phyloP scores from a whole-genome alignment of 2,329 filamentous ascomycete species.

The Exophiala oligosperma region DNA sequence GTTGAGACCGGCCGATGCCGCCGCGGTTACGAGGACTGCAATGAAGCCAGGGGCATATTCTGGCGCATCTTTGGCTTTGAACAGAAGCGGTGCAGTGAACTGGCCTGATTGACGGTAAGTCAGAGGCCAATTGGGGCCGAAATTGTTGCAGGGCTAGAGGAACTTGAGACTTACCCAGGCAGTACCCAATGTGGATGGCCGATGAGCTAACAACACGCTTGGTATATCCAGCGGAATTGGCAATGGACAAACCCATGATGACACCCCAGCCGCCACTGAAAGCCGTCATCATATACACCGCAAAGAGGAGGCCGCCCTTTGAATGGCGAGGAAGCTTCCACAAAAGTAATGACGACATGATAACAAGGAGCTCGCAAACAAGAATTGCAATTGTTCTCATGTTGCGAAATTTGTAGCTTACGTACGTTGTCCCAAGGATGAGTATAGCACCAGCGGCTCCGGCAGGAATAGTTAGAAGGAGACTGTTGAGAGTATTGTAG shows the following conservation, averaged over 20 bases:
- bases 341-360: conserved; percentile 44
- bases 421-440: conserved; percentile 41
- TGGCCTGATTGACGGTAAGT: conserved; percentile 37
- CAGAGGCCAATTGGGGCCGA: conserved; percentile 39
- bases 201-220: conserved; percentile 26
- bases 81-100: neutral
- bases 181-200: conserved; percentile 25
- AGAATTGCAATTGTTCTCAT: conserved; percentile 42
- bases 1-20: conserved; percentile 31
- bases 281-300: conserved; percentile 49
- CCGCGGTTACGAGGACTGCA: conserved; percentile 31
- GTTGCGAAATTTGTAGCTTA: conserved; percentile 40
- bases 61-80: conserved; percentile 32
- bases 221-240: conserved; percentile 28
- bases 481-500: conserved; percentile 62
- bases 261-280: conserved; percentile 51
- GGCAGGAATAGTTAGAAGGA: conserved; percentile 57
- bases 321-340: conserved; percentile 44
- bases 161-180: conserved; percentile 41
- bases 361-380: conserved; percentile 44
- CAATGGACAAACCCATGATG: conserved; percentile 51
- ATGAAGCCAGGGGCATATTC: conserved; percentile 32
- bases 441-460: conserved; percentile 42
- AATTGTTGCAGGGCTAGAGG: neutral
- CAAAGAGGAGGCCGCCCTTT: conserved; percentile 50